Conservation (phyloP, 192 early-diverging fungal species). For the Geosiphon pyriformis region DNA sequence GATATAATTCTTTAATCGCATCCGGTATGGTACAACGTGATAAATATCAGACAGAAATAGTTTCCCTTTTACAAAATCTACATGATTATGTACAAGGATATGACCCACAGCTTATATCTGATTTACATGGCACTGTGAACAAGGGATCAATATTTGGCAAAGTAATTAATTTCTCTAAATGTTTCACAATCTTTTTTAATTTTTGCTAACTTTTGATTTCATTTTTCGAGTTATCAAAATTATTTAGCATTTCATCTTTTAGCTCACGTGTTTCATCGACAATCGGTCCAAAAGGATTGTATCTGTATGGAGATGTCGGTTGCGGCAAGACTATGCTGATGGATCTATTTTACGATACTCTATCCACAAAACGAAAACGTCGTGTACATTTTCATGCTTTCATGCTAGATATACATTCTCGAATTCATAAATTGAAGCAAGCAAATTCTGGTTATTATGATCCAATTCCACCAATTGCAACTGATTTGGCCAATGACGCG, state of each 20-base stretch:
- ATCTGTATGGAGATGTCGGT: constrained; percentile 72
- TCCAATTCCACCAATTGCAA: constrained; percentile 69
- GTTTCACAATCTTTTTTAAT: not conserved
- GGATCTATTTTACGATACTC: constrained; percentile 89
- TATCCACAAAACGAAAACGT: constrained; percentile 65
- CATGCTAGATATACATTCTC: constrained; percentile 88
- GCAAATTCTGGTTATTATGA: constrained; percentile 48
- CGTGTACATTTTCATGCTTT: constrained; percentile 97
- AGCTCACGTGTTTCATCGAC: constrained; percentile 20
- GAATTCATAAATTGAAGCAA: constrained; percentile 57
- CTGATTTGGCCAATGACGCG: constrained; percentile 72
- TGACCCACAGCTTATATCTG: constrained; percentile 37
- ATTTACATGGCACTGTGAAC: constrained; percentile 8
- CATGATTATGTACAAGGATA: constrained; percentile 57
- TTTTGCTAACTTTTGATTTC: not conserved
- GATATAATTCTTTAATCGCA: constrained; percentile 43
- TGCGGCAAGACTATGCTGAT: constrained; percentile 95
- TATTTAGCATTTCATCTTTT: constrained; percentile 27
- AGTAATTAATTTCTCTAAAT: constrained; percentile 24
- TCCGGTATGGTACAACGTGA: constrained; percentile 57
- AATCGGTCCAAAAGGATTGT: constrained; percentile 46
- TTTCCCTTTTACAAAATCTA: constrained; percentile 58
- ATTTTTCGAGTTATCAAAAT: constrained; percentile 17
- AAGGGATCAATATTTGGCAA: constrained; percentile 29
- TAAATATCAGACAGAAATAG: constrained; percentile 61